phyloP scores from a whole-genome alignment of 805 yeast genomes.

The Kodamaea neixiangensis region DNA sequence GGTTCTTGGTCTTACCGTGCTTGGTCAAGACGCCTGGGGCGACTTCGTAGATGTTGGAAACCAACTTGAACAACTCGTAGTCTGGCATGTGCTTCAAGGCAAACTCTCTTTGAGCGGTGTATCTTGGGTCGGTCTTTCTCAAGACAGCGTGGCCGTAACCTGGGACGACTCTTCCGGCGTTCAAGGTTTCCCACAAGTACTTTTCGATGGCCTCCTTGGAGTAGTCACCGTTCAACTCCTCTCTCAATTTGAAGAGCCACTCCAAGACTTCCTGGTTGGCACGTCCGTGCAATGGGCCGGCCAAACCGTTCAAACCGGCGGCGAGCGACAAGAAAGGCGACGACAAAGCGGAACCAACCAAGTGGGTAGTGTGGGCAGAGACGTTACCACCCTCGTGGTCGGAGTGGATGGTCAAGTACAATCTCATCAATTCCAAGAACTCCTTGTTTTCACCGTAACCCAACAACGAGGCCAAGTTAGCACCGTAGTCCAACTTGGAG shows the following conservation, averaged over 20 bases:
- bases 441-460: constrained; percentile 60
- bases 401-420: constrained; percentile 73
- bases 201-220: constrained; percentile 57
- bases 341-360: constrained; percentile 79
- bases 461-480: constrained; percentile 64
- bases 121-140: constrained; percentile 82
- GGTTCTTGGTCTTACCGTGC: constrained; percentile 86
- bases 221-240: constrained; percentile 61
- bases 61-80: constrained; percentile 67
- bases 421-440: constrained; percentile 69
- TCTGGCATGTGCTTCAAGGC: constrained; percentile 61
- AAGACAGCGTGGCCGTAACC: constrained; percentile 90
- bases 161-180: constrained; percentile 77
- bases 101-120: constrained; percentile 70
- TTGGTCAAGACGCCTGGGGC: constrained; percentile 74
- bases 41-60: constrained; percentile 61
- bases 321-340: constrained; percentile 75
- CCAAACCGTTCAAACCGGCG: constrained; percentile 80
- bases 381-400: constrained; percentile 88
- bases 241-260: constrained; percentile 67
- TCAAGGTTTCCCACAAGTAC: constrained; percentile 70
- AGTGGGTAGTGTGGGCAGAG: constrained; percentile 78
- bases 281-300: constrained; percentile 84
- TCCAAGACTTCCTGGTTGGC: constrained; percentile 85
- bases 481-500: constrained; percentile 65